A percentile compares a stretch with the other conserved stretches of the same genome.
Evolutionary conservation across 176 grass and related monocot genomes (phyloP).

Genomic region (Stipa capillata): DNA sequence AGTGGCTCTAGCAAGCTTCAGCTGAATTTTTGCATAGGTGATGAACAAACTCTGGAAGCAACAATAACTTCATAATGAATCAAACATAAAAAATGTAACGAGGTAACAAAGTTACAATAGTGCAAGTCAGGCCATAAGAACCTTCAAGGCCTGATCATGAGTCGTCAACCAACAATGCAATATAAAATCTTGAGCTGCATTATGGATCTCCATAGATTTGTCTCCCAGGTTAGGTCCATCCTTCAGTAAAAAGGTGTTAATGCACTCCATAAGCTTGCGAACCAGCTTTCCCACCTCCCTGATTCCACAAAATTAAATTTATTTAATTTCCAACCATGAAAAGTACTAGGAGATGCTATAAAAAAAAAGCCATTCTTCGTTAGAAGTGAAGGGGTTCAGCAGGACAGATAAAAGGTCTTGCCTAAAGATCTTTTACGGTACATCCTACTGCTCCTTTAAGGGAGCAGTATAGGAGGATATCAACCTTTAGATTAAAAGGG

Average conservation of each 20-base stretch:
- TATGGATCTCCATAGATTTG: slow-evolving; percentile 71
- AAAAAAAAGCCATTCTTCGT: not conserved
- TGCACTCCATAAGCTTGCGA: slow-evolving; percentile 83
- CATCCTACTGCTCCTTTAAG: no score
- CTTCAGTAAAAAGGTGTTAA: slow-evolving; percentile 77
- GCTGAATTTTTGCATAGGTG: slow-evolving; percentile 51
- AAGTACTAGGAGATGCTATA: not conserved
- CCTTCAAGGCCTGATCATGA: slow-evolving; percentile 72
- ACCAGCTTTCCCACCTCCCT: slow-evolving; percentile 80
- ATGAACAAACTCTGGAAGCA: slow-evolving; percentile 72
- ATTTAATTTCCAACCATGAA: slow-evolving; percentile 15
- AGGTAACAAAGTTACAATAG: slow-evolving; percentile 16
- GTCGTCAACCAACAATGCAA: slow-evolving; percentile 64
- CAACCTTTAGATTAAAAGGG: no score
- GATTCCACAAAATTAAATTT: slow-evolving; percentile 30
- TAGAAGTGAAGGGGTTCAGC: not conserved
- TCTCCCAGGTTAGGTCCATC: slow-evolving; percentile 85
- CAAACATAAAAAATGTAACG: slow-evolving; percentile 8
- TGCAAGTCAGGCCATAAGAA: slow-evolving; percentile 20
- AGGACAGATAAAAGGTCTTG: not conserved
- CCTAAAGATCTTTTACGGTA: no score
- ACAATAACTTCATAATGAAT: slow-evolving; percentile 10
- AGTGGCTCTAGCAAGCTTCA: slow-evolving; percentile 55
- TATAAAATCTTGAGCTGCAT: slow-evolving; percentile 58
- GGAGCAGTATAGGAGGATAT: no score